Evolutionary conservation across 345 rosid species (phyloP), one percentile per base, ranked within the genome.

Genomic region (Eutrema yunnanense): DNA sequence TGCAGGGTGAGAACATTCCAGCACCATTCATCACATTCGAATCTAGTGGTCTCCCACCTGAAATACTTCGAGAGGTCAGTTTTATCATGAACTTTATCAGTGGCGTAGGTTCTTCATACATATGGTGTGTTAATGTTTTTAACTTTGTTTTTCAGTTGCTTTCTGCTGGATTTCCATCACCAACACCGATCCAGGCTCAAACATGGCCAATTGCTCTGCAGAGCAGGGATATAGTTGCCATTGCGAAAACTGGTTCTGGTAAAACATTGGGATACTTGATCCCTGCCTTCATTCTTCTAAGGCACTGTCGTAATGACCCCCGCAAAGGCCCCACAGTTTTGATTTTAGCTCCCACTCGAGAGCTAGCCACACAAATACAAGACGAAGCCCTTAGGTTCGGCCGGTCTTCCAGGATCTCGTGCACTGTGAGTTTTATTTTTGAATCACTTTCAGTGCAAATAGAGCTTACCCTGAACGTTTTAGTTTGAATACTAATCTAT

Each of bases 231-330:
- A 88, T 89, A 63, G 97, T 95, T 47, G 99, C 99, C 55, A 87
- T 92, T 86, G 99, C 99, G 36, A 95, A 92, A 84, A 92, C 97
- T 62, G 97, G 99, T 79, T 95, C 99, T 16, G 99, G 99, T 70
- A 95, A 95, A 90, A 95, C 99, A 30, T 75, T 95, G 83, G 99
- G 99, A 49, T 95, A 95, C 73, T 71, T 95, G 81, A 90, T 95
- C 44, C 99, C 99, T 47, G 90, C 96, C 59, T 89, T 95, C 79
- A 82, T 87, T 69, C 97, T 84, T 84, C 86, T 95, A 11, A 85
- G 91, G 78, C 84, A 81, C 43, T 79, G 86, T 32, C 82, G 53
- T 27, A 85, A 92, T 52, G 88, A 95, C 73, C 78, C 96, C 60
- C 93, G 79, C 72, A 81, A 84, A 64, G 96, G 99, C 37, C 97